A percentile compares a stretch with the other conserved stretches of the same genome.
These are phyloP conservation scores for Nigrospora osmanthi DNA, from an alignment of 2,329 filamentous ascomycete genomes.

Conservation along the genomic window DNA sequence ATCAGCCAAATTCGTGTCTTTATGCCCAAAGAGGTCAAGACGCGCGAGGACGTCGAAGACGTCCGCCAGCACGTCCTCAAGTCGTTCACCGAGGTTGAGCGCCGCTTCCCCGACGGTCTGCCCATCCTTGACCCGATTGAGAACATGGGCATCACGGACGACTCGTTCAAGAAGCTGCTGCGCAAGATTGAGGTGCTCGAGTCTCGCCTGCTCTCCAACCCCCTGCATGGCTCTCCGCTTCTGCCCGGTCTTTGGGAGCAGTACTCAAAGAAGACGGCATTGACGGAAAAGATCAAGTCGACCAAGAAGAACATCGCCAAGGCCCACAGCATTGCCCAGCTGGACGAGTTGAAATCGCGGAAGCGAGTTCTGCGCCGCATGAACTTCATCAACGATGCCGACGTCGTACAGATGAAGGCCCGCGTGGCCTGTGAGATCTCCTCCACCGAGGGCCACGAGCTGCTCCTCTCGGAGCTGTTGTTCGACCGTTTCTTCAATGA, in stretches of 20 bases:
- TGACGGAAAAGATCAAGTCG: slow-evolving; percentile 74
- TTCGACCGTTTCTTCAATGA: slow-evolving; percentile 99
- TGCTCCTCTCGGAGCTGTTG: slow-evolving; percentile 84
- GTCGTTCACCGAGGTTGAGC: slow-evolving; percentile 68
- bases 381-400: slow-evolving; percentile 89
- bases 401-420: slow-evolving; percentile 94
- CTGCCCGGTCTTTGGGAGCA: slow-evolving; percentile 79
- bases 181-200: slow-evolving; percentile 96
- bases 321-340: slow-evolving; percentile 80
- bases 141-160: slow-evolving; percentile 91
- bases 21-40: slow-evolving; percentile 68
- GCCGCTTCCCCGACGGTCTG: slow-evolving; percentile 86
- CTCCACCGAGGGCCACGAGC: slow-evolving; percentile 80
- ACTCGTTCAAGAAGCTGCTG: slow-evolving; percentile 86
- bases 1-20: slow-evolving; percentile 80
- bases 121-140: slow-evolving; percentile 87
- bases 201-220: slow-evolving; percentile 79
- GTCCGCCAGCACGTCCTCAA: slow-evolving; percentile 62
- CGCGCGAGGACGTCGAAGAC: slow-evolving; percentile 55
- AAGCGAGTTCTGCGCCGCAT: slow-evolving; percentile 92
- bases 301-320: slow-evolving; percentile 81
- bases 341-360: slow-evolving; percentile 92
- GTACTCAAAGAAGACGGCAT: slow-evolving; percentile 72
- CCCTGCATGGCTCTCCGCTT: slow-evolving; percentile 82
- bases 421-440: slow-evolving; percentile 97